These are phyloP conservation scores for Pyronema omphalodes DNA, from an alignment of 495 filamentous ascomycete species.

Conservation along the genomic window DNA sequence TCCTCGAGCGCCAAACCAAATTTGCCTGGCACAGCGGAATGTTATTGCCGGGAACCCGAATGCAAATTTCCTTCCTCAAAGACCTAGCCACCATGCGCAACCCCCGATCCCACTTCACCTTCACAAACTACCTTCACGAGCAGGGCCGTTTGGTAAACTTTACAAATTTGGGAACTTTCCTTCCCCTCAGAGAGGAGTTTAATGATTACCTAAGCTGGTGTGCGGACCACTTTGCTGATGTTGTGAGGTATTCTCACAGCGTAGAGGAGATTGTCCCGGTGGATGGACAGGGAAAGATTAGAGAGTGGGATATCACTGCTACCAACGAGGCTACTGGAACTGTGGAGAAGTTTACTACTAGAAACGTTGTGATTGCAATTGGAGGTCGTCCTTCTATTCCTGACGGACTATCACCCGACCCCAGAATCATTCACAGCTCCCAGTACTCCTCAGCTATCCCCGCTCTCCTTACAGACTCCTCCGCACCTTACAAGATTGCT, in stretches of 20 bases:
- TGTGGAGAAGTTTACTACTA: constrained; percentile 37
- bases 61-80: constrained; percentile 98
- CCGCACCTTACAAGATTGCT: constrained; percentile 48
- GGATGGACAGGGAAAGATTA: constrained; percentile 27
- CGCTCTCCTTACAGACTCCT: constrained; percentile 38
- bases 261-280: constrained; percentile 43
- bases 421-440: constrained; percentile 73
- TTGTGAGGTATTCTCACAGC: constrained; percentile 61
- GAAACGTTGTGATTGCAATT: constrained; percentile 70
- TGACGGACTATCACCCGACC: constrained; percentile 36
- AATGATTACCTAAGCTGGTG: constrained; percentile 95
- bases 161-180: constrained; percentile 74
- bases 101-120: constrained; percentile 81
- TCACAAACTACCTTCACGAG: constrained; percentile 77
- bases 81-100: constrained; percentile 79
- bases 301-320: constrained; percentile 38
- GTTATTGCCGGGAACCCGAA: constrained; percentile 78
- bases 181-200: constrained; percentile 72
- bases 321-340: constrained; percentile 34
- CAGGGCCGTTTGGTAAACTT: constrained; percentile 69
- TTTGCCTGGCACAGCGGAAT: constrained; percentile 93
- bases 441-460: constrained; percentile 51
- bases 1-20: constrained; percentile 63
- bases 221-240: constrained; percentile 56
- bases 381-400: constrained; percentile 72